Conservation (phyloP, 768 basidiomycete species). For the Termitomyces eurrhizus region DNA sequence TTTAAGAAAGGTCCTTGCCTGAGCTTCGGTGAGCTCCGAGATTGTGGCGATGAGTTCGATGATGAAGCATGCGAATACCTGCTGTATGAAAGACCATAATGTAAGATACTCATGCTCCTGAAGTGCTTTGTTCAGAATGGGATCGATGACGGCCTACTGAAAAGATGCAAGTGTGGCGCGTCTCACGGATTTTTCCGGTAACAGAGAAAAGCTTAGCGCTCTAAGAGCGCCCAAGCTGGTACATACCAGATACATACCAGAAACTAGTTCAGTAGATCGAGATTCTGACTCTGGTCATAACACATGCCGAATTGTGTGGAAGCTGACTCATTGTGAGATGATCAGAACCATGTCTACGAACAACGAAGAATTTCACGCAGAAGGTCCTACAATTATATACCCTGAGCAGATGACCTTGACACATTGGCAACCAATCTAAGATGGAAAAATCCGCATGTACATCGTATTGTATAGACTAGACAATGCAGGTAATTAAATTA, state of each 20-base stretch:
- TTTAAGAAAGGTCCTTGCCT: not conserved
- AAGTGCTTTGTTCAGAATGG: not conserved
- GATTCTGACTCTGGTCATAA: not conserved
- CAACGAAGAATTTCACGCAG: not conserved
- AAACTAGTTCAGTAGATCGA: not conserved
- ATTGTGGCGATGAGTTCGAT: not conserved
- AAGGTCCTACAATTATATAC: not conserved
- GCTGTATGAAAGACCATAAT: not conserved
- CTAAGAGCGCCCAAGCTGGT: not conserved
- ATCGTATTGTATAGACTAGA: not conserved
- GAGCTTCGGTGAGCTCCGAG: not conserved
- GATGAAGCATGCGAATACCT: not conserved
- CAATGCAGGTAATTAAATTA: slow-evolving; percentile 7
- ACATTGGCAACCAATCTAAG: not conserved
- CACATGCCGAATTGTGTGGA: not conserved
- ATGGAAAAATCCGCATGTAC: not conserved
- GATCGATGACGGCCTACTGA: not conserved
- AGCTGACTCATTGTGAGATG: not conserved
- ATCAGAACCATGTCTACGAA: not conserved
- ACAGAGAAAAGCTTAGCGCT: not conserved
- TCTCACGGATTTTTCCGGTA: not conserved
- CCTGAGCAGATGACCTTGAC: not conserved
- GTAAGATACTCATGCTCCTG: no score
- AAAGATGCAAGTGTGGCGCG: not conserved
- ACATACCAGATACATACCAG: no score